These are phyloP conservation scores for Thraustotheca clavata DNA, from an alignment of 352 stramenopile genomes.

Conservation along the genomic window DNA sequence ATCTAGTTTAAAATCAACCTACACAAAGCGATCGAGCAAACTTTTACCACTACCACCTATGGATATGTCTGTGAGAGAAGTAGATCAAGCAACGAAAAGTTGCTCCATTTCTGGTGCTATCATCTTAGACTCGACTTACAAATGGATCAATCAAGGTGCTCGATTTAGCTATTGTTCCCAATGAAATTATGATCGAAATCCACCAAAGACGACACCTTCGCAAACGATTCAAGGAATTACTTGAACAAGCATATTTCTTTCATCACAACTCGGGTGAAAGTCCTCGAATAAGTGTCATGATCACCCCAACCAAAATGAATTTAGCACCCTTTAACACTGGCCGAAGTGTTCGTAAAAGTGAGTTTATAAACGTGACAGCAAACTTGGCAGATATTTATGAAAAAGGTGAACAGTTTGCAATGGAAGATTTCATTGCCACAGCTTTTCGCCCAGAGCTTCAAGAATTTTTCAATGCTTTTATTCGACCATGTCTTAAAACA, in stretches of 20 bases:
- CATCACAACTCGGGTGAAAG: not conserved
- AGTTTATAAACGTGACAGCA: not conserved
- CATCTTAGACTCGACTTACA: not conserved
- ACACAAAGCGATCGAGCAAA: too few relatives aligned
- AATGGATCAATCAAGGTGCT: not conserved
- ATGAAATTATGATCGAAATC: constrained; percentile 8
- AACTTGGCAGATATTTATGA: not conserved
- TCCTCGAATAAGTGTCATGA: not conserved
- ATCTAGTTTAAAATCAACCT: too few relatives aligned
- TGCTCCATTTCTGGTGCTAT: not conserved
- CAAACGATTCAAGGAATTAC: not conserved
- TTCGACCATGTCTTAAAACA: not conserved
- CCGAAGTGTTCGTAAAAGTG: not conserved
- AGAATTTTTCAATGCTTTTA: not conserved
- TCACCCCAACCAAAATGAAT: not conserved
- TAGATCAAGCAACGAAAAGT: not conserved
- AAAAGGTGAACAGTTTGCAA: not conserved
- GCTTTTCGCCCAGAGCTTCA: not conserved
- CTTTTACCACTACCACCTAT: not conserved
- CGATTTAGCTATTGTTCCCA: not conserved
- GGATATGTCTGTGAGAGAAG: too few relatives aligned
- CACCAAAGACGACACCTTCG: constrained; percentile 6
- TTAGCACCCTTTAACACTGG: not conserved
- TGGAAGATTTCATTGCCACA: not conserved
- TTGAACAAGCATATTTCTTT: not conserved